Evolutionary conservation across 164 flowering plant genomes (phyloP).

Genomic region (Warburgia ugandensis): DNA sequence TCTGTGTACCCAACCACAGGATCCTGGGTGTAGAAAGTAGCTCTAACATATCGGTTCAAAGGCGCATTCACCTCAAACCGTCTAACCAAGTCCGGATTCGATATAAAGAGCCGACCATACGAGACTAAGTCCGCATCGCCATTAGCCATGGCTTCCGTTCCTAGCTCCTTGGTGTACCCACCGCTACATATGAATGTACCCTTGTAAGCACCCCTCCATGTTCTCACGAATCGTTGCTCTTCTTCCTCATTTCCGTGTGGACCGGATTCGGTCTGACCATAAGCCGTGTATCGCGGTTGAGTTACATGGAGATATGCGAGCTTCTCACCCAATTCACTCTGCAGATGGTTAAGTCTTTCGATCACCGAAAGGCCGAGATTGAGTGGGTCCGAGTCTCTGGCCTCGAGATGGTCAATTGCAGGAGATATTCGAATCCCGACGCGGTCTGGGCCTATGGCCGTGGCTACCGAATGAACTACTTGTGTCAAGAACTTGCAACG

Average conservation of each 20-base stretch:
- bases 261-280: slow-evolving; percentile 22
- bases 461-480: slow-evolving; percentile 18
- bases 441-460: slow-evolving; percentile 31
- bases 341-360: slow-evolving; percentile 19
- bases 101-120: slow-evolving; percentile 29
- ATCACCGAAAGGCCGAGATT: slow-evolving; percentile 24
- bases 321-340: slow-evolving; percentile 12
- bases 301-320: slow-evolving; percentile 32
- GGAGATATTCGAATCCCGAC: slow-evolving; percentile 36
- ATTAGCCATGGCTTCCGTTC: slow-evolving; percentile 21
- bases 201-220: slow-evolving; percentile 20
- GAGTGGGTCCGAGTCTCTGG: slow-evolving; percentile 29
- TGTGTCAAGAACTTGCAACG: slow-evolving; percentile 23
- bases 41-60: slow-evolving; percentile 24
- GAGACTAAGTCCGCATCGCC: slow-evolving; percentile 40
- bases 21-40: slow-evolving; percentile 33
- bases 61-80: slow-evolving; percentile 25
- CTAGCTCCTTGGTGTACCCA: slow-evolving; percentile 36
- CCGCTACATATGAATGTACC: slow-evolving; percentile 33
- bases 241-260: slow-evolving; percentile 17
- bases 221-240: slow-evolving; percentile 15
- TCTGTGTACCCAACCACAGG: slow-evolving; percentile 37
- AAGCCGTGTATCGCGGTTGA: slow-evolving; percentile 31
- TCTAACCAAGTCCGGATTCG: slow-evolving; percentile 35
- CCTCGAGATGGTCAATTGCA: slow-evolving; percentile 30